Evolutionary conservation across 2,329 filamentous ascomycete species (phyloP).

Genomic region (Truncatella angustata): DNA sequence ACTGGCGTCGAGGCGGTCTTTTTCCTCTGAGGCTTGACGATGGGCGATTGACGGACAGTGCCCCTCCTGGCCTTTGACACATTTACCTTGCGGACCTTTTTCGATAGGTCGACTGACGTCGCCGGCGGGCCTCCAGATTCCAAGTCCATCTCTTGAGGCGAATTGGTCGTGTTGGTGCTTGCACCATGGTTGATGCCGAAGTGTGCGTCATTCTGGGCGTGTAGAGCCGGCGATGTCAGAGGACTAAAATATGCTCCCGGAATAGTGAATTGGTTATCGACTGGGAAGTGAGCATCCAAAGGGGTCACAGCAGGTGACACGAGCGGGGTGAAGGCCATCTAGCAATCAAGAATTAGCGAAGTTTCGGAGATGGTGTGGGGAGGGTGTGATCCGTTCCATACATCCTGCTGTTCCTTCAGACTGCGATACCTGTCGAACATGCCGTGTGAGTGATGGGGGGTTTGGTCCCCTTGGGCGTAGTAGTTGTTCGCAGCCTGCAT

Average conservation of each 20-base stretch:
- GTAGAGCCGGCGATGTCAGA: slow-evolving; percentile 75
- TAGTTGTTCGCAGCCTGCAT: slow-evolving; percentile 63
- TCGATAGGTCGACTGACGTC: slow-evolving; percentile 47
- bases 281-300: slow-evolving; percentile 67
- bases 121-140: slow-evolving; percentile 38
- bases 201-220: slow-evolving; percentile 62
- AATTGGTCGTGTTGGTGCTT: slow-evolving; percentile 44
- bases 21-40: slow-evolving; percentile 64
- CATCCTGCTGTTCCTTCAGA: slow-evolving; percentile 68
- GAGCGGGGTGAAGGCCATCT: slow-evolving; percentile 77
- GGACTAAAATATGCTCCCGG: slow-evolving; percentile 79
- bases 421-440: slow-evolving; percentile 67
- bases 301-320: slow-evolving; percentile 84
- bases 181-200: slow-evolving; percentile 43
- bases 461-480: slow-evolving; percentile 57
- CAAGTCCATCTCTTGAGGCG: slow-evolving; percentile 57
- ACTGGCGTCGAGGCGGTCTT: slow-evolving; percentile 52
- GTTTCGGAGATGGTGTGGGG: background rate
- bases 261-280: slow-evolving; percentile 58
- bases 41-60: slow-evolving; percentile 67
- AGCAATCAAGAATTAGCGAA: slow-evolving; percentile 12
- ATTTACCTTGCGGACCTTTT: slow-evolving; percentile 52
- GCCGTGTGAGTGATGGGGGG: slow-evolving; percentile 51
- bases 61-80: slow-evolving; percentile 52
- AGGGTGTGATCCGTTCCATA: slow-evolving; percentile 35